These are phyloP conservation scores for Botrytis pseudocinerea DNA, from an alignment of 2,329 filamentous ascomycete species.

Conservation along the genomic window DNA sequence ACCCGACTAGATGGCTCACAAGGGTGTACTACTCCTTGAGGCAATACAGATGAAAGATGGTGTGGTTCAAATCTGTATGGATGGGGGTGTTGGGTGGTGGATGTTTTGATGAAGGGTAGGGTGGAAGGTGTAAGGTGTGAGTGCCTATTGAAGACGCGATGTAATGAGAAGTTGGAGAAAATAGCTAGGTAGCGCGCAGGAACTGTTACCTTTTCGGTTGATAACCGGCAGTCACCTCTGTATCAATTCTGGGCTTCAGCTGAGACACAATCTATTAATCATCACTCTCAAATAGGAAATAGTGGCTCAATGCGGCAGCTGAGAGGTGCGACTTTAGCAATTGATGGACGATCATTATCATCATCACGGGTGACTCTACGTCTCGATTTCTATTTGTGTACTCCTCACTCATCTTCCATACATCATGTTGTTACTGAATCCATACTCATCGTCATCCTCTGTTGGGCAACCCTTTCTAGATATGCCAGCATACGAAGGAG, in stretches of 20 bases:
- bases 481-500: not conserved
- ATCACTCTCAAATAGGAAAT: not conserved
- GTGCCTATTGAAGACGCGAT: constrained; percentile 13
- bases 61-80: constrained; percentile 16
- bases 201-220: constrained; percentile 12
- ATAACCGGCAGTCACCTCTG: constrained; percentile 2
- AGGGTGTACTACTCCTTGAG: constrained; percentile 14
- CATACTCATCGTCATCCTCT: not conserved
- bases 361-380: not conserved
- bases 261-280: not conserved
- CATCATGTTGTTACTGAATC: too few species aligned
- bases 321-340: not conserved
- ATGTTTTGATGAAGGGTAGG: constrained; percentile 7
- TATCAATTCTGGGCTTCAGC: constrained; percentile 3
- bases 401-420: not conserved
- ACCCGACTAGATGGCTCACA: constrained; percentile 24
- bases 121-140: constrained; percentile 6
- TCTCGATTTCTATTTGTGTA: not conserved
- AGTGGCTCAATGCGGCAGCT: not conserved
- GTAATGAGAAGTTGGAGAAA: constrained; percentile 10
- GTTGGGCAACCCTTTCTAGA: not conserved
- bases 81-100: not conserved
- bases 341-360: not conserved
- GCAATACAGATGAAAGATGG: constrained; percentile 18
- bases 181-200: constrained; percentile 3